Percentiles rank a stretch among this genome's conserved stretches.
Conservation (phyloP, 1,284 basidiomycete genomes). For the Ustilago trichophora region DNA sequence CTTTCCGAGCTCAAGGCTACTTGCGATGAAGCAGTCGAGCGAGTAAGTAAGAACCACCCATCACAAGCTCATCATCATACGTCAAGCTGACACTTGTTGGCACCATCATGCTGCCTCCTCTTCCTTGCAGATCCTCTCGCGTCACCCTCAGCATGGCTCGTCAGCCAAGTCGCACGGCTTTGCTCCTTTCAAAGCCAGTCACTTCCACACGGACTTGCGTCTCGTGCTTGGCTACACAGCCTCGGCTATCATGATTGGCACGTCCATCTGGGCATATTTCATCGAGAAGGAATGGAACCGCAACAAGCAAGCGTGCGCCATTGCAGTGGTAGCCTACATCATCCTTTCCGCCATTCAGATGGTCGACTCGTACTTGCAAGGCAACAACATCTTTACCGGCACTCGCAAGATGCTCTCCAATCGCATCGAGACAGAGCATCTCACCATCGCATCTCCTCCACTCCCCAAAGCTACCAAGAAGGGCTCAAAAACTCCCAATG, state of each 20-base stretch:
- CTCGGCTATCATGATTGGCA: conserved; percentile 59
- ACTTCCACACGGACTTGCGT: conserved; percentile 55
- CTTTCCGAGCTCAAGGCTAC: conserved; percentile 57
- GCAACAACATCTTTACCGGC: conserved; percentile 57
- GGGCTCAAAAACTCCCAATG: conserved; percentile 19
- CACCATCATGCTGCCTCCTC: too few relatives aligned
- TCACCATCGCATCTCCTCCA: conserved; percentile 48
- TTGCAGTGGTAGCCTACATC: conserved; percentile 52
- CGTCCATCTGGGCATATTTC: conserved; percentile 56
- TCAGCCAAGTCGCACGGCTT: conserved; percentile 19
- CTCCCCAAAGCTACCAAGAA: conserved; percentile 41
- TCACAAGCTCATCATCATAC: too few relatives aligned
- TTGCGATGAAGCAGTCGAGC: conserved; percentile 60
- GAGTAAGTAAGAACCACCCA: too few relatives aligned
- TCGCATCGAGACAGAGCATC: conserved; percentile 51
- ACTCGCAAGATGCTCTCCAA: conserved; percentile 50
- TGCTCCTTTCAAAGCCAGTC: conserved; percentile 55
- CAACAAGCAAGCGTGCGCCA: conserved; percentile 48
- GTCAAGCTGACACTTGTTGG: too few relatives aligned
- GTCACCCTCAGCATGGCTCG: conserved; percentile 26
- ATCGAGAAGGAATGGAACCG: conserved; percentile 61
- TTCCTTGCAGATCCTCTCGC: conserved; percentile 20
- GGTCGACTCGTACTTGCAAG: conserved; percentile 50
- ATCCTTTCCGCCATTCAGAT: conserved; percentile 40
- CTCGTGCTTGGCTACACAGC: conserved; percentile 52